Percentiles rank a stretch among this genome's conserved stretches.
phyloP scores from a whole-genome alignment of 805 yeast genomes.

The Pichia gijzeniarum region DNA sequence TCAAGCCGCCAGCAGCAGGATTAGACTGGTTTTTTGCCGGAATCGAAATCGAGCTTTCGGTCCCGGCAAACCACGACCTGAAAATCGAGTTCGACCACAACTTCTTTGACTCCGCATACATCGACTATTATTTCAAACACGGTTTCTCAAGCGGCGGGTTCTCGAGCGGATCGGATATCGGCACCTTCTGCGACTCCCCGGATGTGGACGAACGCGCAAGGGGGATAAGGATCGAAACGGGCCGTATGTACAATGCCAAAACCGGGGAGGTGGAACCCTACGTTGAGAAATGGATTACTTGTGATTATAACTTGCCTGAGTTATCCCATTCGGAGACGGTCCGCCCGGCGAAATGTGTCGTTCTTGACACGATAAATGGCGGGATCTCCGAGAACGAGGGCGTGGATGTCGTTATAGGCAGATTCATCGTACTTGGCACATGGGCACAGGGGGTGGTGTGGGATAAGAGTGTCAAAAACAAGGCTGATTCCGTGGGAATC shows the following conservation, averaged over 20 bases:
- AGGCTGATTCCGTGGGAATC: conserved; percentile 21
- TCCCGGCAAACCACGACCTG: conserved; percentile 22
- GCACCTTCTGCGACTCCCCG: background rate
- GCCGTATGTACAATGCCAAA: conserved; percentile 41
- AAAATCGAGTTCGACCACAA: conserved; percentile 36
- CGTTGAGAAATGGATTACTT: conserved; percentile 49
- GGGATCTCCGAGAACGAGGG: conserved; percentile 13
- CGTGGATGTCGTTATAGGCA: conserved; percentile 32
- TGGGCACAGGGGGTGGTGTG: conserved; percentile 47
- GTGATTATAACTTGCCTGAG: conserved; percentile 30
- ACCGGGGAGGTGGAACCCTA: conserved; percentile 39
- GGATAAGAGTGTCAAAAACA: conserved; percentile 16
- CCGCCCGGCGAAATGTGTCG: conserved; percentile 17
- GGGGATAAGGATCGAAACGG: conserved; percentile 44
- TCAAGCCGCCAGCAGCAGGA: conserved; percentile 12
- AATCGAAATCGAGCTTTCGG: conserved; percentile 28
- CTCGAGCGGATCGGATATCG: conserved; percentile 13
- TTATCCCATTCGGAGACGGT: background rate
- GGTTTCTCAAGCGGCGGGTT: background rate
- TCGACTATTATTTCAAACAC: conserved; percentile 17
- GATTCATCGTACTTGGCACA: conserved; percentile 40
- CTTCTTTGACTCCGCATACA: conserved; percentile 36
- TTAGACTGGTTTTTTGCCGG: conserved; percentile 61
- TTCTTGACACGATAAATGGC: conserved; percentile 14
- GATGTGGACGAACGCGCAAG: conserved; percentile 21